Conservation (phyloP, 2,329 filamentous ascomycete genomes). For the Fusarium brachygibbosum region DNA sequence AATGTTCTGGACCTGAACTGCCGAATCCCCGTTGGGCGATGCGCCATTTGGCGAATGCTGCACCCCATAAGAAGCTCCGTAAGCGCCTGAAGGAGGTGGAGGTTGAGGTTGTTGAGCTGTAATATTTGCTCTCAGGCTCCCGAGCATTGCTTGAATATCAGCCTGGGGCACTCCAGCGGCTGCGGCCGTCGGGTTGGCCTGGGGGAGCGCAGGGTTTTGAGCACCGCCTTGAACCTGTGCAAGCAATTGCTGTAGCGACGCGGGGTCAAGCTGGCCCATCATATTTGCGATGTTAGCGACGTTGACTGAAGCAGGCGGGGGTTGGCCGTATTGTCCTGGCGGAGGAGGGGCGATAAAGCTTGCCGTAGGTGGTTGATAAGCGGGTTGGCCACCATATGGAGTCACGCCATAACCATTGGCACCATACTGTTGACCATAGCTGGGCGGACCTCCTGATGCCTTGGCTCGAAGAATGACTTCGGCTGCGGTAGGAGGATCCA, state of each 20-base stretch:
- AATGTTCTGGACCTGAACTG: conserved; percentile 76
- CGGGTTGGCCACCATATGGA: conserved; percentile 52
- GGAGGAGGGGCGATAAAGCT: conserved; percentile 48
- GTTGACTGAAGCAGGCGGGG: conserved; percentile 47
- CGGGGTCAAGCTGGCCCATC: conserved; percentile 76
- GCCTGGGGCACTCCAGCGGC: conserved; percentile 52
- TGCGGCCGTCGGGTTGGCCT: conserved; percentile 39
- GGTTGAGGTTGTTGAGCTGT: conserved; percentile 42
- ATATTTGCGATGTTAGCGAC: conserved; percentile 71
- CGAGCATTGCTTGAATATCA: conserved; percentile 63
- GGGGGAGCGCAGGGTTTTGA: conserved; percentile 31
- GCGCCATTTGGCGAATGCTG: conserved; percentile 50
- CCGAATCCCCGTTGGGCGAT: conserved; percentile 53
- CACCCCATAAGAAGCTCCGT: conserved; percentile 51
- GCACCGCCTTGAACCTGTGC: conserved; percentile 63
- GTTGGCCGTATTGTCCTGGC: conserved; percentile 53
- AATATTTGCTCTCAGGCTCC: conserved; percentile 54
- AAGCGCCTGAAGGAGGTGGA: conserved; percentile 36
- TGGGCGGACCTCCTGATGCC: conserved; percentile 51
- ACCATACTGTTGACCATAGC: conserved; percentile 52
- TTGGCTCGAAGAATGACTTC: conserved; percentile 84
- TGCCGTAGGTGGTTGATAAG: conserved; percentile 49
- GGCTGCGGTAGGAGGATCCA: conserved; percentile 82
- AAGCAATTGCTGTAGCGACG: conserved; percentile 78
- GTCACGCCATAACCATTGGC: conserved; percentile 48